These are phyloP conservation scores for Begonia masoniana DNA, from an alignment of 306 rosid genomes.

Conservation along the genomic window DNA sequence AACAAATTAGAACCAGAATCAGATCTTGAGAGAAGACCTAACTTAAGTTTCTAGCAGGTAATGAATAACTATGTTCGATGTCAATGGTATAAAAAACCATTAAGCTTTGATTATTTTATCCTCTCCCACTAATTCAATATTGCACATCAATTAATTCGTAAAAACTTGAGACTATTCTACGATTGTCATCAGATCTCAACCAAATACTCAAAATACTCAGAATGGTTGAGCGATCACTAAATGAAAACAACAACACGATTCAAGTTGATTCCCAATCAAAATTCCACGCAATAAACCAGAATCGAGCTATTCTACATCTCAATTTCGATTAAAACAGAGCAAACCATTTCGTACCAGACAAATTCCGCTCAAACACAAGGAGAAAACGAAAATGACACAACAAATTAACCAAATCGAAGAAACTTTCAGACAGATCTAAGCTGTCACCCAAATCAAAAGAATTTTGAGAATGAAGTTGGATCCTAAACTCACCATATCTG, in stretches of 20 bases:
- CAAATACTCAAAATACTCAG: slow-evolving; percentile 10
- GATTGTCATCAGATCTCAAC: slow-evolving; percentile 28
- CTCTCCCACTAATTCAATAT: neutral
- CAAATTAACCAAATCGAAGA: slow-evolving; percentile 29
- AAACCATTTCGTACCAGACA: slow-evolving; percentile 5
- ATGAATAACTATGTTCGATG: neutral
- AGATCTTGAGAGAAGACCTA: neutral
- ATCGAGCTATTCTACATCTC: slow-evolving; percentile 7
- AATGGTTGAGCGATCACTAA: slow-evolving; percentile 5
- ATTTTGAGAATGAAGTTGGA: slow-evolving; percentile 13
- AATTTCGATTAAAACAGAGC: slow-evolving; percentile 3
- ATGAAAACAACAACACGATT: neutral
- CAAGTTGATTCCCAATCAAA: neutral
- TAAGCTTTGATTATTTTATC: neutral
- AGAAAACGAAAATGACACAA: slow-evolving; percentile 6
- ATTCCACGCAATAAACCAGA: slow-evolving; percentile 9
- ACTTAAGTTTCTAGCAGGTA: neutral
- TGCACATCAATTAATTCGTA: neutral
- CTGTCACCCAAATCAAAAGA: slow-evolving; percentile 12
- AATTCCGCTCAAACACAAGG: neutral
- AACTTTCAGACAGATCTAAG: slow-evolving; percentile 53
- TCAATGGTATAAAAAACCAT: no score
- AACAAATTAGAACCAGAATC: slow-evolving; percentile 26
- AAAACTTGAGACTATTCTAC: neutral
- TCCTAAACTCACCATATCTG: slow-evolving; percentile 64